Percentiles rank a stretch among this genome's conserved stretches.
Conservation (phyloP, 2,329 filamentous ascomycete species). For the Pyrenophora graminea region DNA sequence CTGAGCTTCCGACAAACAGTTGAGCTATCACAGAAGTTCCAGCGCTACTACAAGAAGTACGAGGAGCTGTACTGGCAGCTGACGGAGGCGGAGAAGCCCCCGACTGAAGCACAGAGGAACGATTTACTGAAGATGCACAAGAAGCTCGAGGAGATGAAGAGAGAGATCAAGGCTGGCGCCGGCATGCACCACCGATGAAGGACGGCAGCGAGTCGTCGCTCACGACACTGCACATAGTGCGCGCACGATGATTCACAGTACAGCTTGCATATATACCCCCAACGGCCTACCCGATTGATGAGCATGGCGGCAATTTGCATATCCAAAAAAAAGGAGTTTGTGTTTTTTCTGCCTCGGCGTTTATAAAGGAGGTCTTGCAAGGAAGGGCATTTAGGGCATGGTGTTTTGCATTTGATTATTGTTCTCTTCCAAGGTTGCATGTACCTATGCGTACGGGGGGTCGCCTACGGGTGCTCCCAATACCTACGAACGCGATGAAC, state of each 20-base stretch:
- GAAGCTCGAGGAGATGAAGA: slow-evolving; percentile 61
- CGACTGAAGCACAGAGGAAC: slow-evolving; percentile 56
- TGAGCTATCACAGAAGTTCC: slow-evolving; percentile 57
- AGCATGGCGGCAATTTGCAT: slow-evolving; percentile 23
- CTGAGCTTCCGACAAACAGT: slow-evolving; percentile 52
- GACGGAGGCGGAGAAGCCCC: slow-evolving; percentile 47
- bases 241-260: slow-evolving; percentile 18
- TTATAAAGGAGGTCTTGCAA: slow-evolving; percentile 7
- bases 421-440: slow-evolving; percentile 2
- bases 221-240: slow-evolving; percentile 12
- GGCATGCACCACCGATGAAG: slow-evolving; percentile 33
- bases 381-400: slow-evolving; percentile 18
- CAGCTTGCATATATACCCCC: slow-evolving; percentile 26
- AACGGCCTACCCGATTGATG: slow-evolving; percentile 14
- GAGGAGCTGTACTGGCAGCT: slow-evolving; percentile 58
- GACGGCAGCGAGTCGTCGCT: slow-evolving; percentile 1
- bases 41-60: slow-evolving; percentile 63
- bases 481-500: slow-evolving; percentile 23
- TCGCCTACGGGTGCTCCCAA: slow-evolving; percentile 2
- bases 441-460: slow-evolving; percentile 3
- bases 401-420: slow-evolving; percentile 13
- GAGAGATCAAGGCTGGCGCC: slow-evolving; percentile 55
- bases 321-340: slow-evolving; percentile 23
- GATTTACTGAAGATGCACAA: slow-evolving; percentile 59
- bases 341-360: slow-evolving; percentile 8